These are phyloP conservation scores for Pyrenophora tritici-repentis DNA, from an alignment of 2,329 filamentous ascomycete species.

Conservation along the genomic window DNA sequence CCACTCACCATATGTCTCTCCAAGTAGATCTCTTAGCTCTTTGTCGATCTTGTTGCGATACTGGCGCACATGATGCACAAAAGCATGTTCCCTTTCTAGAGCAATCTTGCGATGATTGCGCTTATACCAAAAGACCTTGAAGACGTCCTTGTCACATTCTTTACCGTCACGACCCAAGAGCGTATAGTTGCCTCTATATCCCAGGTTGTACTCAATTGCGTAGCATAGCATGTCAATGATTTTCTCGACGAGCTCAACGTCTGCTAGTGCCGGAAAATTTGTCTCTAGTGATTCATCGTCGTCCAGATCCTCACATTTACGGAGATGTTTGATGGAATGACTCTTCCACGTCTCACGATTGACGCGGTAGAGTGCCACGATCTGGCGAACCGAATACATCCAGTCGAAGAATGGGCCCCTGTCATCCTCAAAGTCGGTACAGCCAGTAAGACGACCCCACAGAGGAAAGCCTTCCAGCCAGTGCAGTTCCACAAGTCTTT, in stretches of 20 bases:
- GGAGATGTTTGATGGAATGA: not conserved
- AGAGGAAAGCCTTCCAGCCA: constrained; percentile 8
- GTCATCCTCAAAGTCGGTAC: not conserved
- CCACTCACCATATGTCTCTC: constrained; percentile 1
- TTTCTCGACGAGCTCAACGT: constrained; percentile 1
- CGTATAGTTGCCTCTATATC: not conserved
- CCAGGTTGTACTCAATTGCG: not conserved
- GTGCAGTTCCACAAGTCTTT: constrained; percentile 2
- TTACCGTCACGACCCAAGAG: not conserved
- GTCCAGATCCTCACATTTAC: not conserved
- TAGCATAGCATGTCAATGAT: not conserved
- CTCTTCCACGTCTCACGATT: not conserved
- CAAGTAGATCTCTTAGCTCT: not conserved
- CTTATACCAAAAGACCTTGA: not conserved
- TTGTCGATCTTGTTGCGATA: constrained; percentile 1
- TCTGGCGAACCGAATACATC: constrained; percentile 8
- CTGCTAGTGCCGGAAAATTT: not conserved
- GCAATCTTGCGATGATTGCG: not conserved
- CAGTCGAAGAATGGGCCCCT: constrained; percentile 1
- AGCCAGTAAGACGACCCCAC: constrained; percentile 5
- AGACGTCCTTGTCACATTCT: not conserved
- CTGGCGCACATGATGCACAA: not conserved
- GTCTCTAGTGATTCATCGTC: not conserved
- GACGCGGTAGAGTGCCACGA: constrained; percentile 2
- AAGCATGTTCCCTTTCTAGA: not conserved